Percentiles rank a stretch among this genome's conserved stretches.
Conservation (phyloP, 345 rosid genomes). For the Mallotus nudiflorus region DNA sequence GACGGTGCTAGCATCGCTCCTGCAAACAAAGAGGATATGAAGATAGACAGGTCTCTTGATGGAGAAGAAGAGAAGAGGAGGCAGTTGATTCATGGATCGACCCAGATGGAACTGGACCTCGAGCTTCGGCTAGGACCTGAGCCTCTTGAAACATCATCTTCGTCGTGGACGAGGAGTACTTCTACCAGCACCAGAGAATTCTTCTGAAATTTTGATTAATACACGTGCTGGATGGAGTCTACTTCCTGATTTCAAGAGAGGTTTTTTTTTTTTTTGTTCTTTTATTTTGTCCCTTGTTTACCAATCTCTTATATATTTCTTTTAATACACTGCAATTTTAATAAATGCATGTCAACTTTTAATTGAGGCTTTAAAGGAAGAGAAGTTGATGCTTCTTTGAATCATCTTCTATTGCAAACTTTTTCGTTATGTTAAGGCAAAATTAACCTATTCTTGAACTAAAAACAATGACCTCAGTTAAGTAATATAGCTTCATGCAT, state of each 20-base stretch:
- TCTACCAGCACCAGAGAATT: background rate
- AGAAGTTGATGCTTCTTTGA: too few relatives aligned
- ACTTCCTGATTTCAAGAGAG: background rate
- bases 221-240: background rate
- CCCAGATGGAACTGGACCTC: constrained; percentile 14
- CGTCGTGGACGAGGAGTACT: background rate
- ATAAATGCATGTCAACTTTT: too few relatives aligned
- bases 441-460: too few relatives aligned
- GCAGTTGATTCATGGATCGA: background rate
- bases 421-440: too few relatives aligned
- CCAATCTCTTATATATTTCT: too few relatives aligned
- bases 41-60: background rate
- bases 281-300: background rate
- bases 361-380: too few relatives aligned
- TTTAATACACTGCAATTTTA: too few relatives aligned
- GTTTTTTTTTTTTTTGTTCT: background rate
- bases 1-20: background rate
- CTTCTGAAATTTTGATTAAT: background rate
- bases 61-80: constrained; percentile 2
- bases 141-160: constrained; percentile 6
- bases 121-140: constrained; percentile 32
- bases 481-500: too few relatives aligned
- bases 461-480: too few relatives aligned
- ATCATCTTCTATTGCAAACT: too few relatives aligned
- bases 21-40: background rate